Evolutionary conservation across 495 filamentous ascomycete species (phyloP).

Genomic region (Trichoderma parareesei): DNA sequence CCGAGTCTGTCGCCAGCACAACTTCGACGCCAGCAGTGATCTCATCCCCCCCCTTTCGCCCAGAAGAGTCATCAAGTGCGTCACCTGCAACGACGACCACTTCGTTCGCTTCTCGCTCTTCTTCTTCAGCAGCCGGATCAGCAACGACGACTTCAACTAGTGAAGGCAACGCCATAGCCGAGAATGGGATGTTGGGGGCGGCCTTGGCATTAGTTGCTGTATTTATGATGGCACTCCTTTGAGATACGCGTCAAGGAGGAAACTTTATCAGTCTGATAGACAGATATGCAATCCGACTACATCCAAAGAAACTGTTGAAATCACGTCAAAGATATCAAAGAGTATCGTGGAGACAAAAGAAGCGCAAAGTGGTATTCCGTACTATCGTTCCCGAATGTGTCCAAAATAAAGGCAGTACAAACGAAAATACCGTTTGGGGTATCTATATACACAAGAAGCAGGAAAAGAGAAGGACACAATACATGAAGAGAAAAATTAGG

Average conservation of each 20-base stretch:
- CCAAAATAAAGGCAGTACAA: background rate
- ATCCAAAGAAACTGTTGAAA: too few species aligned
- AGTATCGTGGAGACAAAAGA: background rate
- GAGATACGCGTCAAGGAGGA: too few species aligned
- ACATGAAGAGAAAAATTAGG: background rate
- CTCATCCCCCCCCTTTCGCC: background rate
- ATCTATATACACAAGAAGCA: background rate
- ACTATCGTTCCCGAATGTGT: background rate
- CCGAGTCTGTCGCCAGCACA: background rate
- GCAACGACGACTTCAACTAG: background rate
- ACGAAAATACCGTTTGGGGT: background rate
- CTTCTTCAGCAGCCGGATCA: background rate
- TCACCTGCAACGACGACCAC: background rate
- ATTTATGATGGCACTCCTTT: too few species aligned
- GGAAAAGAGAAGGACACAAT: background rate
- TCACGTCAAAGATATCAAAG: too few species aligned
- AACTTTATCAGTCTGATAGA: too few species aligned
- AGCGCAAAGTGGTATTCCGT: slow-evolving; percentile 4
- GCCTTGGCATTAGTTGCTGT: too few species aligned
- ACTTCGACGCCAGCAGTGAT: background rate
- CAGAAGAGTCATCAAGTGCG: background rate
- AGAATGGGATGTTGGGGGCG: background rate
- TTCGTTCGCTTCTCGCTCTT: background rate
- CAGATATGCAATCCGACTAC: too few species aligned
- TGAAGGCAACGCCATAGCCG: background rate